Conservation (phyloP, 2,329 filamentous ascomycete genomes). For the Ophiocordyceps sinensis region DNA sequence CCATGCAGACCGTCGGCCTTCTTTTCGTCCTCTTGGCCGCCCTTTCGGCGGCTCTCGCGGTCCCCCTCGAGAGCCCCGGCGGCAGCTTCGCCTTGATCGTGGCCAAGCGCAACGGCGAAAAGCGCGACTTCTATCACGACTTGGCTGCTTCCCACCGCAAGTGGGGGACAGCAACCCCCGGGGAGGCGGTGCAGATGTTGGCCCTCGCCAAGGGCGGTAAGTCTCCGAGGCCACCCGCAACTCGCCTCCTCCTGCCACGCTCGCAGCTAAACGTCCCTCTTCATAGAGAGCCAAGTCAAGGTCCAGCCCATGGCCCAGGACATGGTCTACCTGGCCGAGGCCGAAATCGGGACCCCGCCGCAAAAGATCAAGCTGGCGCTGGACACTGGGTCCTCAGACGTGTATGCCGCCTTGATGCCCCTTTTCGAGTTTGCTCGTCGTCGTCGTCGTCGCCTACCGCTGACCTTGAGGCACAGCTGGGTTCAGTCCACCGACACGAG, state of each 20-base stretch:
- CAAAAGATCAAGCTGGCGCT: constrained; percentile 33
- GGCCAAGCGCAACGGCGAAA: constrained; percentile 6
- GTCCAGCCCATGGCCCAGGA: constrained; percentile 24
- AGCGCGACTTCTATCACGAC: constrained; percentile 17
- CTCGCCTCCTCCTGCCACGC: background rate
- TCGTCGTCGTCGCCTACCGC: background rate
- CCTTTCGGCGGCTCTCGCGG: background rate
- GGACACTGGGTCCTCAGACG: constrained; percentile 39
- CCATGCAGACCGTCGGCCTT: background rate
- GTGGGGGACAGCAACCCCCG: constrained; percentile 16
- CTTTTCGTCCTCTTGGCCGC: background rate
- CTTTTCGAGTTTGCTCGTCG: too few relatives aligned
- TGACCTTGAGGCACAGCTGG: constrained; percentile 25
- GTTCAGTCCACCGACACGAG: constrained; percentile 34
- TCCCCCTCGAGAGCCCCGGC: background rate
- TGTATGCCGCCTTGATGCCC: constrained; percentile 38
- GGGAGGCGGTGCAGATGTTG: constrained; percentile 9
- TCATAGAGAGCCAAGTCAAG: constrained; percentile 16
- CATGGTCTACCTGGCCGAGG: constrained; percentile 26
- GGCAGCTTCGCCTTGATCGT: constrained; percentile 15
- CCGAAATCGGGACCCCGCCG: constrained; percentile 31
- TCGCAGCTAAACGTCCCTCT: too few relatives aligned
- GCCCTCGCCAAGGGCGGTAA: constrained; percentile 16
- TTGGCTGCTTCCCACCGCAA: constrained; percentile 18
- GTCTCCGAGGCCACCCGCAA: background rate